These are phyloP conservation scores for Botryotinia calthae DNA, from an alignment of 2,329 filamentous ascomycete genomes.

Conservation along the genomic window DNA sequence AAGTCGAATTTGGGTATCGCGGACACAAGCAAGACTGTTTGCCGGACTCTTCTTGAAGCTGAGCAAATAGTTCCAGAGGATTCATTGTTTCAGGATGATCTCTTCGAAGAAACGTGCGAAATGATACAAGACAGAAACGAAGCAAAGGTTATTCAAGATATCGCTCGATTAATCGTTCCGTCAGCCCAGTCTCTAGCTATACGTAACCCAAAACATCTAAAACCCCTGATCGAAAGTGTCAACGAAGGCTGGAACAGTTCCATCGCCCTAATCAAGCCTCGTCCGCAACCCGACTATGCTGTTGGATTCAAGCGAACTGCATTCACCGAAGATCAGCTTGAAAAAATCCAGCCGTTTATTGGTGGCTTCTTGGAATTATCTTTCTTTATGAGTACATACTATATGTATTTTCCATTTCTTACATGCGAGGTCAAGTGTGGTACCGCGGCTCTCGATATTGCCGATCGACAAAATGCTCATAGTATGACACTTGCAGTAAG, in stretches of 20 bases:
- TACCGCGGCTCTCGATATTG: slow-evolving; percentile 40
- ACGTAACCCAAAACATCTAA: slow-evolving; percentile 29
- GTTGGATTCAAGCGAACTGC: slow-evolving; percentile 42
- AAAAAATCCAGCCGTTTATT: slow-evolving; percentile 42
- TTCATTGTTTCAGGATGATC: not conserved
- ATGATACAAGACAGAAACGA: not conserved
- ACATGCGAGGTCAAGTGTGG: slow-evolving; percentile 49
- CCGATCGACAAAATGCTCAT: slow-evolving; percentile 41
- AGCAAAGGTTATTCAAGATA: not conserved
- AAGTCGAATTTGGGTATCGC: slow-evolving; percentile 38
- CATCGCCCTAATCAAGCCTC: slow-evolving; percentile 39
- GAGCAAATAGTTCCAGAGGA: not conserved
- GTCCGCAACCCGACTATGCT: slow-evolving; percentile 44
- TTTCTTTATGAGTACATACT: not conserved
- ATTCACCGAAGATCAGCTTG: slow-evolving; percentile 45
- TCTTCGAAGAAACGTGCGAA: not conserved
- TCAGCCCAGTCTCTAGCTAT: not conserved
- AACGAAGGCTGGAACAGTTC: slow-evolving; percentile 46
- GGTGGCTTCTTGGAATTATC: slow-evolving; percentile 40
- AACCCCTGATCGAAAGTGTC: slow-evolving; percentile 41
- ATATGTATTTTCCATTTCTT: slow-evolving; percentile 52
- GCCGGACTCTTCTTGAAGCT: not conserved
- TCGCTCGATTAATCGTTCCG: slow-evolving; percentile 3
- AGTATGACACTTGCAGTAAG: slow-evolving; percentile 44
- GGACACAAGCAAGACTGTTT: slow-evolving; percentile 37